phyloP scores from a whole-genome alignment of 1,139 yeast species.

The Kodamaea arcana region DNA sequence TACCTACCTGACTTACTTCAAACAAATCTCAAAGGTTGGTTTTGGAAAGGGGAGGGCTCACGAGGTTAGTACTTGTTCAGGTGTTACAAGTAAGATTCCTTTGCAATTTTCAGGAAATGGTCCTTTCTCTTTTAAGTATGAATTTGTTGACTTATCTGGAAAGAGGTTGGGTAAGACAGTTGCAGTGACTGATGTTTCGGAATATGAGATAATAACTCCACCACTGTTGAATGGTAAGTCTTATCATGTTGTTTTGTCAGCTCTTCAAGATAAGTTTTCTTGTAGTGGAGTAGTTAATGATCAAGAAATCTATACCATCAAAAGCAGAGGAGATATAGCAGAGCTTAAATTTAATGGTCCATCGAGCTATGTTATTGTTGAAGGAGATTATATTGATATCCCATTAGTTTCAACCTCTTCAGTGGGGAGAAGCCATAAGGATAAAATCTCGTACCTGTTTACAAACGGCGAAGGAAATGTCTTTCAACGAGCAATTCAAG shows the following conservation, averaged over 20 bases:
- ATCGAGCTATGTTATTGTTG: slow-evolving; percentile 39
- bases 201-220: slow-evolving; percentile 50
- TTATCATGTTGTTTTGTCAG: slow-evolving; percentile 57
- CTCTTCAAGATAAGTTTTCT: slow-evolving; percentile 66
- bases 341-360: slow-evolving; percentile 8
- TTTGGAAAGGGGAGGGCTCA: slow-evolving; percentile 16
- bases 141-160: slow-evolving; percentile 36
- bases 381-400: slow-evolving; percentile 55
- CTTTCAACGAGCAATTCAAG: not conserved
- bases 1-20: slow-evolving; percentile 50
- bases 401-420: slow-evolving; percentile 49
- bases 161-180: slow-evolving; percentile 43
- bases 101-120: slow-evolving; percentile 69
- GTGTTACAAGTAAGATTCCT: slow-evolving; percentile 39
- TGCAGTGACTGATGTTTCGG: slow-evolving; percentile 38
- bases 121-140: slow-evolving; percentile 68
- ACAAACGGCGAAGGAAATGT: slow-evolving; percentile 10
- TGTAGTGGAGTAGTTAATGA: slow-evolving; percentile 53
- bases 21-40: slow-evolving; percentile 42
- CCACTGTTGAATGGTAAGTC: slow-evolving; percentile 61
- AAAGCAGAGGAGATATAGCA: slow-evolving; percentile 20
- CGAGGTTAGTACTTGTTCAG: slow-evolving; percentile 35
- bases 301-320: slow-evolving; percentile 37
- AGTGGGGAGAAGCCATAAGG: slow-evolving; percentile 22
- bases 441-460: slow-evolving; percentile 25